Evolutionary conservation across 2,329 filamentous ascomycete species (phyloP).

Genomic region (Alternaria conjuncta): DNA sequence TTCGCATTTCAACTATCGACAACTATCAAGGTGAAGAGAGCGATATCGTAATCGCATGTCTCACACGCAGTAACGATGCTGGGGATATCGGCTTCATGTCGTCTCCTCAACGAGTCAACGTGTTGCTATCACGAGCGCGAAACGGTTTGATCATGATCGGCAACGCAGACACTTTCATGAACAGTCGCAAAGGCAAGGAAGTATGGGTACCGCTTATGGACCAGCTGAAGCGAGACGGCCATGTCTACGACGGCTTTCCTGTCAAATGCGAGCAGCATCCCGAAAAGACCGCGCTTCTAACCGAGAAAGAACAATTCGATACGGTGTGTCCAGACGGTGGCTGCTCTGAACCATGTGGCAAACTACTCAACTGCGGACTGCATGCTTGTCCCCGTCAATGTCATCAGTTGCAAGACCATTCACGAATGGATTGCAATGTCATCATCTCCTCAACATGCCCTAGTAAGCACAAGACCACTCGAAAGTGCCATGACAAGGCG

Average conservation of each 20-base stretch:
- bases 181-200: slow-evolving; percentile 62
- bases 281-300: slow-evolving; percentile 54
- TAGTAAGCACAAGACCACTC: slow-evolving; percentile 57
- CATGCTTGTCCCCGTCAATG: slow-evolving; percentile 68
- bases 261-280: slow-evolving; percentile 46
- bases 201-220: slow-evolving; percentile 67
- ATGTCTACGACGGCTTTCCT: slow-evolving; percentile 52
- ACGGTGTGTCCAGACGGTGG: slow-evolving; percentile 71
- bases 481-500: slow-evolving; percentile 55
- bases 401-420: slow-evolving; percentile 67
- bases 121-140: slow-evolving; percentile 71
- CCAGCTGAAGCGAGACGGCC: slow-evolving; percentile 57
- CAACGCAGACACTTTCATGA: slow-evolving; percentile 70
- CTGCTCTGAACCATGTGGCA: slow-evolving; percentile 65
- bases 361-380: slow-evolving; percentile 60
- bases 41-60: slow-evolving; percentile 71
- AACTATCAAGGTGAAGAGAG: slow-evolving; percentile 82
- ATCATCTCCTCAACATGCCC: slow-evolving; percentile 58
- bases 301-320: slow-evolving; percentile 64
- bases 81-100: slow-evolving; percentile 75
- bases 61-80: slow-evolving; percentile 69
- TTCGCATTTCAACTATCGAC: slow-evolving; percentile 74
- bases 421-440: slow-evolving; percentile 56
- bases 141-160: slow-evolving; percentile 72
- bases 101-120: slow-evolving; percentile 71